Conservation (phyloP, 768 basidiomycete genomes). For the Gautieria morchelliformis region DNA sequence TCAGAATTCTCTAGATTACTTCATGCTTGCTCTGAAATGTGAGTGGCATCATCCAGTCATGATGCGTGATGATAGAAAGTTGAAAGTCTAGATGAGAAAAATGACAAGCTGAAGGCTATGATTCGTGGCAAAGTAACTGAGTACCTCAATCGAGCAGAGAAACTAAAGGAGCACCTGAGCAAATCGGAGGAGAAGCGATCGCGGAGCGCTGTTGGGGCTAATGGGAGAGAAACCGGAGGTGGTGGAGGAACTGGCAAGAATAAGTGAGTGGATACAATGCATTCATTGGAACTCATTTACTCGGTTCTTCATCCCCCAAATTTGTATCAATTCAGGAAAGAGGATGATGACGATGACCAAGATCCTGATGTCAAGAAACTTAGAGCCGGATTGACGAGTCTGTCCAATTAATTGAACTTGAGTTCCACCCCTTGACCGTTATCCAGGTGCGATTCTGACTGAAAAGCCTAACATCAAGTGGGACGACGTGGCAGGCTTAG, state of each 20-base stretch:
- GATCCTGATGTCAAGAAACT: slow-evolving; percentile 97
- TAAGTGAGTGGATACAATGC: slow-evolving; percentile 18
- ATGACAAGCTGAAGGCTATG: slow-evolving; percentile 79
- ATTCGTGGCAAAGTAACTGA: slow-evolving; percentile 85
- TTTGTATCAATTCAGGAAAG: slow-evolving; percentile 22
- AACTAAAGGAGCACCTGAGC: slow-evolving; percentile 74
- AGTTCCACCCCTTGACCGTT: not conserved
- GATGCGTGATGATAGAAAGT: not conserved
- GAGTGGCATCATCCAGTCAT: slow-evolving; percentile 16
- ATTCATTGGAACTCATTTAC: slow-evolving; percentile 4
- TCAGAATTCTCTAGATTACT: slow-evolving; percentile 93
- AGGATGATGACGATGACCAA: slow-evolving; percentile 53
- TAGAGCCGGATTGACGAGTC: slow-evolving; percentile 70
- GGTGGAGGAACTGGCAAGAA: slow-evolving; percentile 26
- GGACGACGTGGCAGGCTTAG: slow-evolving; percentile 98
- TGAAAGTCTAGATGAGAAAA: slow-evolving; percentile 68
- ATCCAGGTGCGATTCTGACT: slow-evolving; percentile 66
- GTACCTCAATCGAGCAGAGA: slow-evolving; percentile 87
- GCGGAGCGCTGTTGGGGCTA: slow-evolving; percentile 40
- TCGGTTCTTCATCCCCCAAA: not conserved
- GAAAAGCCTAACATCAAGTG: slow-evolving; percentile 96
- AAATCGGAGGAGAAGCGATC: slow-evolving; percentile 53
- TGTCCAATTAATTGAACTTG: not conserved
- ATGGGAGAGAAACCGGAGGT: slow-evolving; percentile 33
- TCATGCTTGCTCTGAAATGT: slow-evolving; percentile 97